Conservation (phyloP, 768 basidiomycete genomes). For the Macrolepiota fuliginosa region DNA sequence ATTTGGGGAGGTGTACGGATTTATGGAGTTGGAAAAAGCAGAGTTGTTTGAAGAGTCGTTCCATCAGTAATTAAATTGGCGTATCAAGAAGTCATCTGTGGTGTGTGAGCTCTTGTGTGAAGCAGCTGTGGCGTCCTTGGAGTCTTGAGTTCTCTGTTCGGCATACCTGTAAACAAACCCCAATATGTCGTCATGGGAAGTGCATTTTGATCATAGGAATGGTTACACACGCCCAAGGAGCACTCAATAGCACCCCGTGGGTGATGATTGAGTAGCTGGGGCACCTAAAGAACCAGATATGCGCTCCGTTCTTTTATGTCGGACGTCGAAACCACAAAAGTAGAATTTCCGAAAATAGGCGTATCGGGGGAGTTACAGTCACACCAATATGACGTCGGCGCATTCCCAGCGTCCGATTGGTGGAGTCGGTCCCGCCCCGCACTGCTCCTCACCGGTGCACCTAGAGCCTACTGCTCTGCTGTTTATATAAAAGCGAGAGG, state of each 20-base stretch:
- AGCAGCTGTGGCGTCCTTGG: neutral
- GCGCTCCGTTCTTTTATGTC: neutral
- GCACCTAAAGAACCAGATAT: neutral
- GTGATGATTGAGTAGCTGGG: neutral
- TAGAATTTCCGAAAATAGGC: neutral
- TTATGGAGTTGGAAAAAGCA: too few relatives aligned
- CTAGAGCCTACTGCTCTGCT: neutral
- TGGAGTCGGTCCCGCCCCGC: constrained; percentile 7
- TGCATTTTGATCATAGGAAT: neutral
- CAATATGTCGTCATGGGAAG: constrained; percentile 2
- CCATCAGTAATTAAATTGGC: too few relatives aligned
- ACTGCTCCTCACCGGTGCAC: constrained; percentile 10
- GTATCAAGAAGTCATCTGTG: too few relatives aligned
- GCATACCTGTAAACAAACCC: neutral
- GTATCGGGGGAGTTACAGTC: neutral
- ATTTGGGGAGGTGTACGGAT: too few relatives aligned
- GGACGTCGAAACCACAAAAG: neutral
- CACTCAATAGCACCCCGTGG: neutral
- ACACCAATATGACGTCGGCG: constrained; percentile 4
- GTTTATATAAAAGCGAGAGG: neutral
- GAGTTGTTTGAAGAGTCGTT: too few relatives aligned
- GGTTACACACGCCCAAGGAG: neutral
- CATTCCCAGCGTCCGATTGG: constrained; percentile 4
- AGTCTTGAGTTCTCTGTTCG: neutral
- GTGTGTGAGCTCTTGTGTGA: too few relatives aligned